These are phyloP conservation scores for Haplosporangium sp. DNA, from an alignment of 371 early-diverging fungal genomes.

Conservation along the genomic window DNA sequence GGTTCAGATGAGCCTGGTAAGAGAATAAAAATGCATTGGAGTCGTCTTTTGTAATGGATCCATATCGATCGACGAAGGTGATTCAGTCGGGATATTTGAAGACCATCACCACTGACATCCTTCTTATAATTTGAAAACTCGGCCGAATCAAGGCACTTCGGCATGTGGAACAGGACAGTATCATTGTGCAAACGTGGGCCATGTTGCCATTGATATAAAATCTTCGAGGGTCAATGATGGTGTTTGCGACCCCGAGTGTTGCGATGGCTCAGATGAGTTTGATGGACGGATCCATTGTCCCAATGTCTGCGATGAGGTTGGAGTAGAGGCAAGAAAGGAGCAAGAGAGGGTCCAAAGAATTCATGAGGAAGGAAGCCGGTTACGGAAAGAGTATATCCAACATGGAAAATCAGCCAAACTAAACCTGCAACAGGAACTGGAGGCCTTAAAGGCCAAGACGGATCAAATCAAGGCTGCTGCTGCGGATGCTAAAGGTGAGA, in stretches of 20 bases:
- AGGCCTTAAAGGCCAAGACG: constrained; percentile 47
- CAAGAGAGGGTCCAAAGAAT: constrained; percentile 26
- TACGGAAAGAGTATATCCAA: constrained; percentile 52
- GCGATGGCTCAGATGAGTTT: constrained; percentile 94
- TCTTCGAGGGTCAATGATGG: constrained; percentile 94
- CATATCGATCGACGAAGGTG: no score
- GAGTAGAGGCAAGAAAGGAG: constrained; percentile 22
- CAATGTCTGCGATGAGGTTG: constrained; percentile 75
- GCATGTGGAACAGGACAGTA: constrained; percentile 89
- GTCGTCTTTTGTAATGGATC: no score
- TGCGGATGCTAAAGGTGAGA: constrained; percentile 55
- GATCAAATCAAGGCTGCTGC: constrained; percentile 51
- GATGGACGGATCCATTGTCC: constrained; percentile 70
- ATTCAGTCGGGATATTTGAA: no score
- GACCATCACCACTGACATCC: no score
- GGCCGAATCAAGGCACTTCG: constrained; percentile 76
- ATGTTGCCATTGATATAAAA: constrained; percentile 74
- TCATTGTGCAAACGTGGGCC: constrained; percentile 87
- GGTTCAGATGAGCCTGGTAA: constrained; percentile 96
- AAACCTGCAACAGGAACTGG: constrained; percentile 51
- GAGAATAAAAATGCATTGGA: not conserved
- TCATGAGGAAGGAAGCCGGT: constrained; percentile 37
- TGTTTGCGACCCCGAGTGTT: constrained; percentile 93
- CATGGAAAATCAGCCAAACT: constrained; percentile 55
- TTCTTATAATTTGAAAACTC: no score